Conservation (phyloP, 2,329 filamentous ascomycete genomes). For the Botrytis elliptica region DNA sequence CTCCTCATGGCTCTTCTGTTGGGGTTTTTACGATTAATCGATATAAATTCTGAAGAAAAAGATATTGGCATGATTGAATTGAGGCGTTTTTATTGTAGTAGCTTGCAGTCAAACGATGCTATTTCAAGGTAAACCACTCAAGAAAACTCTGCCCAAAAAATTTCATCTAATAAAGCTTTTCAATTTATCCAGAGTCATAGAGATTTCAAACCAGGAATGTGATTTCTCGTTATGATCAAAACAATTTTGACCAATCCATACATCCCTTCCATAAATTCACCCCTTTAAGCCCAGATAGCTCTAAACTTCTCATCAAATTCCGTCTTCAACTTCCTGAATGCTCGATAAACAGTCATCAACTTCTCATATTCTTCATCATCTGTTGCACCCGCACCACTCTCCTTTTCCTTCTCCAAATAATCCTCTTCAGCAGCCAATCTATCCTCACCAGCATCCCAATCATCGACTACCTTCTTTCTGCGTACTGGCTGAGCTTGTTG, state of each 20-base stretch:
- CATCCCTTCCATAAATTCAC: not conserved
- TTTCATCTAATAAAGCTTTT: not conserved
- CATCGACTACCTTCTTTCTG: conserved; percentile 47
- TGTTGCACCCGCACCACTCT: conserved; percentile 36
- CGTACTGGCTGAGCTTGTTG: conserved; percentile 24
- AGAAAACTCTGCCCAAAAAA: not conserved
- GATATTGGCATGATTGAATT: not conserved
- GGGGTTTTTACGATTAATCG: not conserved
- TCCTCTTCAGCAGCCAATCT: conserved; percentile 42
- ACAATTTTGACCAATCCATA: not conserved
- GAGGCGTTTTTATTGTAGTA: not conserved
- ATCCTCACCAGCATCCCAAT: conserved; percentile 47
- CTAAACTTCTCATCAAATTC: conserved; percentile 64
- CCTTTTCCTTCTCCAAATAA: conserved; percentile 38
- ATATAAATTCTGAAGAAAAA: not conserved
- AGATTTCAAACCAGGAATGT: not conserved
- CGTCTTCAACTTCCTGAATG: conserved; percentile 55
- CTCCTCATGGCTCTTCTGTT: not conserved
- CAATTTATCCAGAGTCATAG: not conserved
- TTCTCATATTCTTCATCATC: conserved; percentile 45
- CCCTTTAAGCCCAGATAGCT: conserved; percentile 35
- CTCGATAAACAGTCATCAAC: conserved; percentile 56
- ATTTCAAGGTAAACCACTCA: not conserved
- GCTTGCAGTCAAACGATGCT: not conserved
- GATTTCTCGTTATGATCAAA: not conserved